Conservation (phyloP, 148 eudicot genomes). For the Amaranthus palmeri region DNA sequence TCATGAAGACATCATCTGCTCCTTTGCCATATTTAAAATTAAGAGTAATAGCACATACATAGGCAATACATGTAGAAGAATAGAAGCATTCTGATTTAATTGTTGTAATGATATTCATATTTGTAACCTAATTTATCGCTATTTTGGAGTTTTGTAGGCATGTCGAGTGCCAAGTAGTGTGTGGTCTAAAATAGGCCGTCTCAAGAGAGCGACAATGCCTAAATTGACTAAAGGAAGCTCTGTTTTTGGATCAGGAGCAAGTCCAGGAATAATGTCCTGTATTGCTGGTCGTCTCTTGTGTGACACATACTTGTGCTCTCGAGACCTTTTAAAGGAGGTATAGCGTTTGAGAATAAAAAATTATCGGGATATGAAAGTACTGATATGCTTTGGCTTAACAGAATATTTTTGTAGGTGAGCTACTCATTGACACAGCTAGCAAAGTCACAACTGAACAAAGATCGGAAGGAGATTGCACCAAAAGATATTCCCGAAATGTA, state of each 20-base stretch:
- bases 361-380: background rate
- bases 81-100: background rate
- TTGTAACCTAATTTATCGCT: conserved; percentile 10
- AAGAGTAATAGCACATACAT: background rate
- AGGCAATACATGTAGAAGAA: background rate
- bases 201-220: conserved; percentile 82
- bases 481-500: conserved; percentile 71
- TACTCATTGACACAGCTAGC: conserved; percentile 91
- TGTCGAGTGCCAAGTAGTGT: conserved; percentile 65
- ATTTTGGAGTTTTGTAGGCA: conserved; percentile 47
- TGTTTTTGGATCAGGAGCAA: conserved; percentile 90
- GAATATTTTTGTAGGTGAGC: conserved; percentile 66
- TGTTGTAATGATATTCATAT: background rate
- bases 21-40: too few relatives aligned
- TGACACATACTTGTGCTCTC: conserved; percentile 87
- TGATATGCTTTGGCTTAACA: conserved; percentile 11
- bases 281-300: conserved; percentile 94
- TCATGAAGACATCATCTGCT: too few relatives aligned
- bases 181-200: conserved; percentile 99
- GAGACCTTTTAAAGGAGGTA: conserved; percentile 97
- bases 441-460: conserved; percentile 82
- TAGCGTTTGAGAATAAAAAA: background rate
- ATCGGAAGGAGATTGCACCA: conserved; percentile 88
- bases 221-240: conserved; percentile 65
- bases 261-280: conserved; percentile 90